A percentile compares a stretch with the other conserved stretches of the same genome.
phyloP scores from a whole-genome alignment of 2,329 filamentous ascomycete species.

The Hortaea sp. region DNA sequence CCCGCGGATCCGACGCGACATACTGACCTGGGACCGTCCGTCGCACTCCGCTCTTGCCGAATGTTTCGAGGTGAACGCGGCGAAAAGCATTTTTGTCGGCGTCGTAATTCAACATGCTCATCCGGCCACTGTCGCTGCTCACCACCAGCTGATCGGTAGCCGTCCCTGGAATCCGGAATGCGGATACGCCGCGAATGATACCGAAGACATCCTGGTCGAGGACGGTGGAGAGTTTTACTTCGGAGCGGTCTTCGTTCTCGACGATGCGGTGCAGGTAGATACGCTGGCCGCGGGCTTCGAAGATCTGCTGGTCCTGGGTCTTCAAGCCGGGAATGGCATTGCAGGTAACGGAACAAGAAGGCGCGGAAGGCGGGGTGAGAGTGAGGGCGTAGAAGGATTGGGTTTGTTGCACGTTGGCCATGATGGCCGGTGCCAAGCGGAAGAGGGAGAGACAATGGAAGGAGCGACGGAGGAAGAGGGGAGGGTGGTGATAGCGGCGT shows the following conservation, averaged over 20 bases:
- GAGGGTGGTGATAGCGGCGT: not conserved
- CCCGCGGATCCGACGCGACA: constrained; percentile 88
- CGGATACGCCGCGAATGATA: constrained; percentile 79
- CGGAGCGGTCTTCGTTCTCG: constrained; percentile 36
- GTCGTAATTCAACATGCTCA: constrained; percentile 87
- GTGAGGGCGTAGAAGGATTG: constrained; percentile 94
- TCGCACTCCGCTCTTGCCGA: constrained; percentile 90
- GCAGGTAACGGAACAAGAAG: constrained; percentile 83
- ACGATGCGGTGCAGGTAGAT: constrained; percentile 82
- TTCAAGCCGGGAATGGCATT: constrained; percentile 75
- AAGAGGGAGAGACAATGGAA: not conserved
- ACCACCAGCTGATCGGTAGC: constrained; percentile 89
- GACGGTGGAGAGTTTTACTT: constrained; percentile 76
- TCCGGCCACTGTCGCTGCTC: constrained; percentile 88
- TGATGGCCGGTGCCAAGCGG: constrained; percentile 34
- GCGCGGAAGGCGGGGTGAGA: constrained; percentile 80
- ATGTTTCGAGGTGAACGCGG: constrained; percentile 89
- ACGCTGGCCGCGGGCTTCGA: constrained; percentile 83
- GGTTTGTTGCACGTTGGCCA: constrained; percentile 96
- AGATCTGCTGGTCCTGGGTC: constrained; percentile 85
- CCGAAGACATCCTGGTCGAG: constrained; percentile 92
- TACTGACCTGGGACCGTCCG: constrained; percentile 94
- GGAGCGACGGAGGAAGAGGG: not conserved
- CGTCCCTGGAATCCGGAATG: constrained; percentile 86
- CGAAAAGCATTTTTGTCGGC: constrained; percentile 78